Conservation (phyloP, 1,284 basidiomycete genomes). For the Paramarasmius palmivorus region DNA sequence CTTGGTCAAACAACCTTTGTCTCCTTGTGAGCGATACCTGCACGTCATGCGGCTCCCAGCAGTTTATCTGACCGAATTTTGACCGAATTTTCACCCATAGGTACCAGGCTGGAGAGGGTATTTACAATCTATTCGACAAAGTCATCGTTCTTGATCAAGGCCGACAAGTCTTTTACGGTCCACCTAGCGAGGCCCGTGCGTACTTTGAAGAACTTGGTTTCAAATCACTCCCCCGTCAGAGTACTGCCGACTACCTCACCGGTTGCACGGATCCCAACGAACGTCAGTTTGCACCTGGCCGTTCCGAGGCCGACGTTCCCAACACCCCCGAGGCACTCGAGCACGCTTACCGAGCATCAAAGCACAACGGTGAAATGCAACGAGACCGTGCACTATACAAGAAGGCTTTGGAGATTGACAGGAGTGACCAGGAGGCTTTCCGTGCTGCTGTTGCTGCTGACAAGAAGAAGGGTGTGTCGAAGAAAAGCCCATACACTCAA, state of each 20-base stretch:
- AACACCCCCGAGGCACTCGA: constrained; percentile 75
- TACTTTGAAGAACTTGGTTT: constrained; percentile 85
- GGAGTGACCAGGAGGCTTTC: constrained; percentile 74
- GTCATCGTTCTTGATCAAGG: constrained; percentile 82
- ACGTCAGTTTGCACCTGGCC: constrained; percentile 78
- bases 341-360: constrained; percentile 62
- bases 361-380: constrained; percentile 48
- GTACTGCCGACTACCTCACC: constrained; percentile 75
- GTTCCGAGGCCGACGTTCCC: constrained; percentile 66
- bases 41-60: too few species aligned
- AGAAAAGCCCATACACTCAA: constrained; percentile 87
- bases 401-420: constrained; percentile 61
- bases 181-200: constrained; percentile 65
- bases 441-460: constrained; percentile 73
- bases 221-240: constrained; percentile 72
- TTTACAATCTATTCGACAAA: constrained; percentile 81
- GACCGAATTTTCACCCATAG: too few species aligned
- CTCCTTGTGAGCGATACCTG: constrained; percentile 56
- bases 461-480: constrained; percentile 83
- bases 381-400: constrained; percentile 66
- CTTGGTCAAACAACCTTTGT: constrained; percentile 78
- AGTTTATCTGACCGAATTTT: too few species aligned
- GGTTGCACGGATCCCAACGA: constrained; percentile 85
- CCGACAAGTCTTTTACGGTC: constrained; percentile 83
- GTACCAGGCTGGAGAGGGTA: constrained; percentile 82